A percentile compares a stretch with the other conserved stretches of the same genome.
Conservation (phyloP, 2,329 filamentous ascomycete genomes). For the Fusarium torulosum region DNA sequence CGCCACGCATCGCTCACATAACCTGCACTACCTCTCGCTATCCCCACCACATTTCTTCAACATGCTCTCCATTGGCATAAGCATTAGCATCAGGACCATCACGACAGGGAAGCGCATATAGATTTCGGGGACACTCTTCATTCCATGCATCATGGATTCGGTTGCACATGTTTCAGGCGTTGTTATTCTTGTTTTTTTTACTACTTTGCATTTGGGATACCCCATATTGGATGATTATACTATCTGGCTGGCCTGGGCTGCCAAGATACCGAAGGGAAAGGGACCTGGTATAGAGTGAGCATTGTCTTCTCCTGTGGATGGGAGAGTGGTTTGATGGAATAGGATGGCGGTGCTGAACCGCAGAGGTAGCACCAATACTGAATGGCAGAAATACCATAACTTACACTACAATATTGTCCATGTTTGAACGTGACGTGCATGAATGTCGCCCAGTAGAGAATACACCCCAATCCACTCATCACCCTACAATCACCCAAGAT, state of each 20-base stretch:
- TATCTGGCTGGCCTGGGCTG: constrained; percentile 10
- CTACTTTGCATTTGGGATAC: constrained; percentile 44
- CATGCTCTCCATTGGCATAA: constrained; percentile 15
- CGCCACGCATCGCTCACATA: constrained; percentile 12
- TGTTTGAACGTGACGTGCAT: background rate
- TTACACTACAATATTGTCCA: constrained; percentile 13
- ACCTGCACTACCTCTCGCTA: constrained; percentile 1
- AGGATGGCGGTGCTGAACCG: constrained; percentile 22
- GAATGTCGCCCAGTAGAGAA: background rate
- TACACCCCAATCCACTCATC: background rate
- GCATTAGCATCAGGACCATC: constrained; percentile 31
- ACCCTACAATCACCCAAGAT: background rate
- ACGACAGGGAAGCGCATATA: constrained; percentile 42
- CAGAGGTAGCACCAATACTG: constrained; percentile 50
- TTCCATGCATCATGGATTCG: constrained; percentile 16
- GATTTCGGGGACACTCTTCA: constrained; percentile 24
- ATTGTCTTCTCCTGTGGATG: constrained; percentile 12
- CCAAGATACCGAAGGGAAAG: background rate
- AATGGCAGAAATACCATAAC: constrained; percentile 56
- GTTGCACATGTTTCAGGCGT: constrained; percentile 35
- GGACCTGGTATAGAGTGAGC: constrained; percentile 12
- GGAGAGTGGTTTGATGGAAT: constrained; percentile 20
- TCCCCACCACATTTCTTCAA: constrained; percentile 11
- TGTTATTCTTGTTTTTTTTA: constrained; percentile 30
- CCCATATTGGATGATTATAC: constrained; percentile 38